Evolutionary conservation across 2,329 filamentous ascomycete species (phyloP).

Genomic region (Zymoseptoria tritici): DNA sequence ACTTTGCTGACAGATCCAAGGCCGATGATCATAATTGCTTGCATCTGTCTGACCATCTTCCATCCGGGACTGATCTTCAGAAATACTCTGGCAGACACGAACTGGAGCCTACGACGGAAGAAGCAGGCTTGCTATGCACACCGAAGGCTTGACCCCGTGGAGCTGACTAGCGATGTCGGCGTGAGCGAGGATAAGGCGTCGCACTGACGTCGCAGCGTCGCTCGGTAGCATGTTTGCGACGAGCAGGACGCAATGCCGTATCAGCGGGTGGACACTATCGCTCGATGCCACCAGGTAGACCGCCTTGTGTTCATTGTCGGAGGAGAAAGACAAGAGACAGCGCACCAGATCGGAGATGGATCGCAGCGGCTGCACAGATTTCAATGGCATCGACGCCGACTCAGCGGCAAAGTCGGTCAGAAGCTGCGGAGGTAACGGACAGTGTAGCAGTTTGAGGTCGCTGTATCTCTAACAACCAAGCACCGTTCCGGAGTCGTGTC

Average conservation of each 20-base stretch:
- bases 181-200: not conserved
- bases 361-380: not conserved
- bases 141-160: not conserved
- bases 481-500: not conserved
- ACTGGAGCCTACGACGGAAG: conserved; percentile 14
- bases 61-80: conserved; percentile 38
- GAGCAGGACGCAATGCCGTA: too few species aligned
- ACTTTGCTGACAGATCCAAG: not conserved
- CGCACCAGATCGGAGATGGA: not conserved
- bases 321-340: not conserved
- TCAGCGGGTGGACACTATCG: too few species aligned
- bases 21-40: conserved; percentile 45
- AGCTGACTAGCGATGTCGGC: not conserved
- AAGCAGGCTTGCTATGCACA: not conserved
- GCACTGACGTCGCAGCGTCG: not conserved
- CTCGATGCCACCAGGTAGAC: too few species aligned
- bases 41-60: conserved; percentile 39
- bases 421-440: too few species aligned
- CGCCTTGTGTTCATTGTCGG: too few species aligned
- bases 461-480: not conserved
- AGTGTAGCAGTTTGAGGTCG: not conserved
- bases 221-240: too few species aligned
- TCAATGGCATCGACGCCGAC: not conserved
- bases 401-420: not conserved
- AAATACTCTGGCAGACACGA: conserved; percentile 18